These are phyloP conservation scores for Colletotrichum sp. DNA, from an alignment of 2,329 filamentous ascomycete genomes.

Conservation along the genomic window DNA sequence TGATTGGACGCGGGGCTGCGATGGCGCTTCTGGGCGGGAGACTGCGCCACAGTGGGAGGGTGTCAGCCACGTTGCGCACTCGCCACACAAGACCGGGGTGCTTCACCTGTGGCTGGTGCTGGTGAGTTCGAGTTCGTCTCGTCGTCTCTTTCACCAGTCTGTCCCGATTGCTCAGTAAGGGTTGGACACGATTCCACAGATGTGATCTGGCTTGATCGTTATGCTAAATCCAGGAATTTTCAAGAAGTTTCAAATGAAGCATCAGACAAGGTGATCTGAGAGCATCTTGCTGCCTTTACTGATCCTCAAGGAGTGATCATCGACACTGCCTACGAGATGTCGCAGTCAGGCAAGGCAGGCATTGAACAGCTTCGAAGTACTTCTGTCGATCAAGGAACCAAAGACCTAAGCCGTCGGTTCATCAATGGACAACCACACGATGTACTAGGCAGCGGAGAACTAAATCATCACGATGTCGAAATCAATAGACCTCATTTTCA, in stretches of 20 bases:
- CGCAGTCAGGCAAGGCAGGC: background rate
- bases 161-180: background rate
- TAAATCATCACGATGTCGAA: rapidly evolving
- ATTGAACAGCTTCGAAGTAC: background rate
- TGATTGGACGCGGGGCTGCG: background rate
- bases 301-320: background rate
- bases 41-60: background rate
- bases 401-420: background rate
- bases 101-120: background rate
- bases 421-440: background rate
- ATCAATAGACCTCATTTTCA: background rate
- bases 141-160: background rate
- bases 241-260: background rate
- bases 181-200: background rate
- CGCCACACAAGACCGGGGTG: background rate
- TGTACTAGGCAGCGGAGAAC: rapidly evolving
- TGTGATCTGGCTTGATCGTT: background rate
- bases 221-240: rapidly evolving
- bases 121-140: background rate
- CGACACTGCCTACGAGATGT: background rate
- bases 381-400: background rate
- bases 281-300: background rate
- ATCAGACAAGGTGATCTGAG: background rate
- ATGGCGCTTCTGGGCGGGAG: background rate
- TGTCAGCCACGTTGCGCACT: background rate